These are phyloP conservation scores for Fusarium miscanthi DNA, from an alignment of 2,329 filamentous ascomycete species.

Conservation along the genomic window DNA sequence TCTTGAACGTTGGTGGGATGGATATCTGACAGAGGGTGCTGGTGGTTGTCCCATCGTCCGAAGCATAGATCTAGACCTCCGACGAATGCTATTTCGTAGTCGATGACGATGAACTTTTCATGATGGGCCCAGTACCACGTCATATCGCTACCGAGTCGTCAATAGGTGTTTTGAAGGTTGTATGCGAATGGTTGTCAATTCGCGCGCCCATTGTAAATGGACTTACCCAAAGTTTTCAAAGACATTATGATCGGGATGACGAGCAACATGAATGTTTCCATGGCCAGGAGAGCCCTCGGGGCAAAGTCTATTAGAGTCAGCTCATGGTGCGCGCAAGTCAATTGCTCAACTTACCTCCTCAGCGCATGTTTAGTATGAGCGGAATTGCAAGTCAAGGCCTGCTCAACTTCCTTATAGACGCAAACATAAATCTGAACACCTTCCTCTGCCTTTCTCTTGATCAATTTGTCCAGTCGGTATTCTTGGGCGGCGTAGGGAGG, in stretches of 20 bases:
- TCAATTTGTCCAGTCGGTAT: constrained; percentile 84
- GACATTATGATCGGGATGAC: constrained; percentile 95
- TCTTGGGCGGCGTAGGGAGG: constrained; percentile 86
- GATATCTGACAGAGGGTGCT: constrained; percentile 87
- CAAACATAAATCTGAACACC: constrained; percentile 95
- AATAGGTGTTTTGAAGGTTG: background rate
- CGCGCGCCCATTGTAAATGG: background rate
- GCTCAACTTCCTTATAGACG: constrained; percentile 89
- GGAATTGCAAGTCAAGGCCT: constrained; percentile 90
- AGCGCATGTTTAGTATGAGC: constrained; percentile 82
- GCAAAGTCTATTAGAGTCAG: constrained; percentile 64
- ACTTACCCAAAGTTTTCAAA: constrained; percentile 82
- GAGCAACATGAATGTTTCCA: constrained; percentile 88
- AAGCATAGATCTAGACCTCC: constrained; percentile 96
- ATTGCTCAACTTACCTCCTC: background rate
- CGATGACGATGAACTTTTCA: constrained; percentile 96
- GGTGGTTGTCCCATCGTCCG: constrained; percentile 89
- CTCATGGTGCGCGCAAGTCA: background rate
- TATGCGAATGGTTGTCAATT: background rate
- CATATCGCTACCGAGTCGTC: constrained; percentile 56
- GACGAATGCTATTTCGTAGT: constrained; percentile 91
- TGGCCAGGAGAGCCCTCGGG: constrained; percentile 83
- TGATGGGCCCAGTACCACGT: constrained; percentile 99
- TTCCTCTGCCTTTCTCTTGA: constrained; percentile 89
- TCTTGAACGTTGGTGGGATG: constrained; percentile 85